phyloP scores from a whole-genome alignment of 257 asterid genomes.

The Ballota nigra region DNA sequence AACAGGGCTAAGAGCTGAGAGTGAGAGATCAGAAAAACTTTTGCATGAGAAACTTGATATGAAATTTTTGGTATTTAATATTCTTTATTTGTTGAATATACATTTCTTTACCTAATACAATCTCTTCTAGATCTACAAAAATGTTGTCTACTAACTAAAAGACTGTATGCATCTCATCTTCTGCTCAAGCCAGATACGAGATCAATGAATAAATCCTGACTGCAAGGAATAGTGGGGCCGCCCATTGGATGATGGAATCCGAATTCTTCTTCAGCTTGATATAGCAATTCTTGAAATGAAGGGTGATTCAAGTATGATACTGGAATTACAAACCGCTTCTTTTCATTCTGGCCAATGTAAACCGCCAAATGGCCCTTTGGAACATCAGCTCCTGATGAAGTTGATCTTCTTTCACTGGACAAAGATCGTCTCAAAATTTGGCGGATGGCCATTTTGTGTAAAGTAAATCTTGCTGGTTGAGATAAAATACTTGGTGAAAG shows the following conservation, averaged over 20 bases:
- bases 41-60: background rate
- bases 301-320: background rate
- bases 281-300: background rate
- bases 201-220: slow-evolving; percentile 24
- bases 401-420: background rate
- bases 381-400: background rate
- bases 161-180: background rate
- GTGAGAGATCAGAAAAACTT: too few species aligned
- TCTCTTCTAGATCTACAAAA: background rate
- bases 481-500: too few species aligned
- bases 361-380: background rate
- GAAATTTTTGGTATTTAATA: background rate
- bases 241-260: background rate
- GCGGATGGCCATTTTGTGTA: too few species aligned
- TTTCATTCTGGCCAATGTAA: background rate
- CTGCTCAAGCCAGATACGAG: slow-evolving; percentile 1
- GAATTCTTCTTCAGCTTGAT: background rate
- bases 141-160: background rate
- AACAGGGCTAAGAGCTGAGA: too few species aligned
- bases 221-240: background rate
- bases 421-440: too few species aligned
- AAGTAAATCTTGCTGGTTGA: too few species aligned
- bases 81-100: background rate
- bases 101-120: background rate
- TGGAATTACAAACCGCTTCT: background rate